These are phyloP conservation scores for Trichothecium sympodiale DNA, from an alignment of 2,329 filamentous ascomycete genomes.

Conservation along the genomic window DNA sequence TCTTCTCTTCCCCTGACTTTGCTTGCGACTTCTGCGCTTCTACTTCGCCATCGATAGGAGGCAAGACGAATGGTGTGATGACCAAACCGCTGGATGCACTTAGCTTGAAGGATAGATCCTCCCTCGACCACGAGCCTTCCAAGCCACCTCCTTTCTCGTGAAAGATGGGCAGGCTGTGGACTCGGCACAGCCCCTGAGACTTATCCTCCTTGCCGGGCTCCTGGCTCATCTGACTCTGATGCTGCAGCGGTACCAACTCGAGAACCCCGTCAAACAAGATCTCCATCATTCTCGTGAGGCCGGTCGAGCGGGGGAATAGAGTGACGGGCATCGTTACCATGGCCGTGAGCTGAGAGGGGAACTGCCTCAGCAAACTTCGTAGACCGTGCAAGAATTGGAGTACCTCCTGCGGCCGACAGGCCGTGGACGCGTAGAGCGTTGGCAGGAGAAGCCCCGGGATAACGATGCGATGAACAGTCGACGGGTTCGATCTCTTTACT, in stretches of 20 bases:
- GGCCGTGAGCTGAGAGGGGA: conserved; percentile 54
- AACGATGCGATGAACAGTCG: conserved; percentile 66
- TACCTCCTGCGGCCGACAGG: conserved; percentile 59
- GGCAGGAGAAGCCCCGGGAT: conserved; percentile 82
- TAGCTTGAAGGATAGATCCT: conserved; percentile 84
- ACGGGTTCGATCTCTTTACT: conserved; percentile 44
- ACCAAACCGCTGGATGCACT: conserved; percentile 70
- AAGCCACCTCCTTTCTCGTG: conserved; percentile 81
- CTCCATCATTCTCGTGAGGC: conserved; percentile 78
- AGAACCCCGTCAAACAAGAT: conserved; percentile 74
- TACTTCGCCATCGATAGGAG: conserved; percentile 68
- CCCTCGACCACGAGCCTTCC: conserved; percentile 55
- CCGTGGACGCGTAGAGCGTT: conserved; percentile 62
- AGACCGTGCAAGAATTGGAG: conserved; percentile 74
- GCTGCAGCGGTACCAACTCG: conserved; percentile 64
- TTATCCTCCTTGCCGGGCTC: conserved; percentile 50
- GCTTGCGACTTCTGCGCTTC: conserved; percentile 21
- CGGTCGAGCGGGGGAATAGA: conserved; percentile 64
- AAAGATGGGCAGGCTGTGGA: conserved; percentile 73
- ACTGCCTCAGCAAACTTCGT: conserved; percentile 60
- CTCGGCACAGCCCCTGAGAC: conserved; percentile 74
- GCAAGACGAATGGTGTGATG: conserved; percentile 81
- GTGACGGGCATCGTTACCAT: conserved; percentile 70
- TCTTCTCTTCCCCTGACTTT: conserved; percentile 45
- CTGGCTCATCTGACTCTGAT: conserved; percentile 40